phyloP scores from a whole-genome alignment of 495 filamentous ascomycete species.

The Xylaria bambusicola region DNA sequence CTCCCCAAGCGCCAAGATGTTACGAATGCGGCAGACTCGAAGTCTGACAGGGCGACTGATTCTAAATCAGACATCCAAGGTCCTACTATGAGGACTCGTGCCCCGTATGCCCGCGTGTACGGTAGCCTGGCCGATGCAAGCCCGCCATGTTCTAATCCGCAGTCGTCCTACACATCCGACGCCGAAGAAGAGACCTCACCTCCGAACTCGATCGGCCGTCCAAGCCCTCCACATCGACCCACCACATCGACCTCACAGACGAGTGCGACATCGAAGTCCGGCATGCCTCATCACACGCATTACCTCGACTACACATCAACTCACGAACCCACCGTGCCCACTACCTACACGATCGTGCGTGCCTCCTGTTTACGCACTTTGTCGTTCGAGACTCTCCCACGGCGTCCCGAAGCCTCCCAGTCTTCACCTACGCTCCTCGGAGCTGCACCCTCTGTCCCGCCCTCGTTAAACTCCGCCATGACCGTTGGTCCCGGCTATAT shows the following conservation, averaged over 20 bases:
- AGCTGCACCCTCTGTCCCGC: slow-evolving; percentile 20
- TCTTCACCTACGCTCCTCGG: slow-evolving; percentile 20
- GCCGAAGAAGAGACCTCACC: slow-evolving; percentile 45
- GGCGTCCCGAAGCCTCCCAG: slow-evolving; percentile 47
- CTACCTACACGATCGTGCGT: slow-evolving; percentile 80
- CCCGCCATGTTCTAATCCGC: slow-evolving; percentile 41
- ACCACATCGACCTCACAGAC: slow-evolving; percentile 44
- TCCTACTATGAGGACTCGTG: slow-evolving; percentile 49
- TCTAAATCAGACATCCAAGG: slow-evolving; percentile 37
- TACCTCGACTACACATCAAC: slow-evolving; percentile 85
- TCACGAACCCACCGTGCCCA: slow-evolving; percentile 71
- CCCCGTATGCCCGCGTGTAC: slow-evolving; percentile 52
- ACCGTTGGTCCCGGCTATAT: slow-evolving; percentile 31
- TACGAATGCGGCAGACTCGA: slow-evolving; percentile 19
- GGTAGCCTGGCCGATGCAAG: slow-evolving; percentile 39
- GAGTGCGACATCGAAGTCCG: slow-evolving; percentile 44
- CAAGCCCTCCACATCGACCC: slow-evolving; percentile 24
- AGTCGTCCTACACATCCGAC: slow-evolving; percentile 46
- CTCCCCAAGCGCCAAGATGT: slow-evolving; percentile 54
- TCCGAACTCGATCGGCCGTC: slow-evolving; percentile 3
- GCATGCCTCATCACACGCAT: slow-evolving; percentile 72
- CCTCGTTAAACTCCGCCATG: slow-evolving; percentile 36
- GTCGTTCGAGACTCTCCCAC: slow-evolving; percentile 81
- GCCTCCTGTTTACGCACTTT: slow-evolving; percentile 84
- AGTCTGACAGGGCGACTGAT: slow-evolving; percentile 25